Base-by-base conservation (phyloP, 495 filamentous ascomycete genomes). In the Trypethelium eluteriae region DNA sequence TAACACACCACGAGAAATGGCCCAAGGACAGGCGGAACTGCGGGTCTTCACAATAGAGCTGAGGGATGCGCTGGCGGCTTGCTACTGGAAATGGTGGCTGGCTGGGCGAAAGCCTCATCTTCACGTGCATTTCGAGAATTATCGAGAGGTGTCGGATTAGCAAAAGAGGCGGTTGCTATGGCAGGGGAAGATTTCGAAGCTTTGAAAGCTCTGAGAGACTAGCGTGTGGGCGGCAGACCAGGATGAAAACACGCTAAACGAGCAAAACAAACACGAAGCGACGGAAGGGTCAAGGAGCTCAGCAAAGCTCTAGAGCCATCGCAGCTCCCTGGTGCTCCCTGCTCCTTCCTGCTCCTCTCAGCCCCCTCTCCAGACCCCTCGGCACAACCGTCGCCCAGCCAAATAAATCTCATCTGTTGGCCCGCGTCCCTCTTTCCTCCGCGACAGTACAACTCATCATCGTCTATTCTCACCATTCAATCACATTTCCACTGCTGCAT, bases 401-500 rank as follows among this genome's bases (percentile, higher is more conserved):
- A 59, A 14, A 35, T 59, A 59, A 59, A 59, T 11, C 25, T 25
- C 25, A 25, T 25, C 53, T 59, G 53, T 32, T 59, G 18, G 32
- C 53, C 53, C 53, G 32, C 36, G 25, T 53, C 49, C 18, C 32
- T 7, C 32, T 59, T 53, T 14, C 18, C 53, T 59, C 53, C 53
- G 34, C 14, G 53, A 18, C 53, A 36, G 53, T 18, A 59, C 53
- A 59, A 34, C 53, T 59, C 53, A 59, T 36, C 53, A 59, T 10
- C n/a, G 5, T 5, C 53, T 32, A 34, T 35, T 18, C 10, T 32
- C 11, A 34, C 53, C 53, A 36, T 36, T 59, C 53, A 59, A 59
- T 59, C 53, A 59, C 53, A 9, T 59, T 4, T 59, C 53, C 53
- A 59, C 53, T 35, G 32, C 53, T 59, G 53, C 53, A 59, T 34